Conservation (phyloP, 148 eudicot species). For the Rhododendron mucronatum region DNA sequence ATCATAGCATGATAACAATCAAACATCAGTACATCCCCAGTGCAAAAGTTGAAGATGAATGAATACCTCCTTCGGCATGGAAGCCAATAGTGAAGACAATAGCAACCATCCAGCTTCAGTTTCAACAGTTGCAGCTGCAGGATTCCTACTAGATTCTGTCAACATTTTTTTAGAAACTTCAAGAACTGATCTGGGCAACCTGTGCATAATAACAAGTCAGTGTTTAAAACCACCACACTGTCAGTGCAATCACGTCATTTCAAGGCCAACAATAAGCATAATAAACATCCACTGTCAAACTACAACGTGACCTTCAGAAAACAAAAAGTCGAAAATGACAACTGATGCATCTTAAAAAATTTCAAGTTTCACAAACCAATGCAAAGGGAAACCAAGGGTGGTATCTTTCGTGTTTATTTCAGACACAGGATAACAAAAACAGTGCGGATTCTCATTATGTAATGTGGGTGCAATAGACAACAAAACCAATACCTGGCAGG, state of each 20-base stretch:
- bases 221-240: background rate
- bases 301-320: background rate
- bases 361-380: constrained; percentile 4
- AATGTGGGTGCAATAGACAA: background rate
- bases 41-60: constrained; percentile 9
- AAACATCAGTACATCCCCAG: background rate
- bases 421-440: background rate
- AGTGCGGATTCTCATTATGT: background rate
- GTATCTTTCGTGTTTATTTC: background rate
- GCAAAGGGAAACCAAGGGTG: background rate
- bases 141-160: constrained; percentile 61
- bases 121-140: constrained; percentile 64
- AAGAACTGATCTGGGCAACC: constrained; percentile 89
- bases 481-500: constrained; percentile 67
- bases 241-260: background rate
- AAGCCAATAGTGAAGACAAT: constrained; percentile 78
- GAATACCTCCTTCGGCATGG: constrained; percentile 84
- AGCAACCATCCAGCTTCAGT: constrained; percentile 95
- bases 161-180: constrained; percentile 86
- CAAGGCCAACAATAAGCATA: background rate
- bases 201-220: constrained; percentile 28
- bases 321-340: background rate
- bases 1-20: constrained; percentile 18
- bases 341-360: background rate
- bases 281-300: background rate